Evolutionary conservation across 1,284 basidiomycete species (phyloP).

Genomic region (Leccinum subrobustum): DNA sequence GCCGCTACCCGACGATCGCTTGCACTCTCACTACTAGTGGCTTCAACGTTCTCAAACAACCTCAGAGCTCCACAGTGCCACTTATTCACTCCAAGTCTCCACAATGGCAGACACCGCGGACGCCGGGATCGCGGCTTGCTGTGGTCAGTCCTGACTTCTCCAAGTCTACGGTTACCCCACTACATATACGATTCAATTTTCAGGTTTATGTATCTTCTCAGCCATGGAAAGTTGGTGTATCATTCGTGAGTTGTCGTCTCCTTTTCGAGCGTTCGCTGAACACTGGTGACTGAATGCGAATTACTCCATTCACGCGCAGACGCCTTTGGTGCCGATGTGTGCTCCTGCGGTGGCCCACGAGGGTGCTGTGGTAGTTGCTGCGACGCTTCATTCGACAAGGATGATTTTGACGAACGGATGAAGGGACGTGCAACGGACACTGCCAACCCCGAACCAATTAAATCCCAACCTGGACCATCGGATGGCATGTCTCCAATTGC

Average conservation of each 20-base stretch:
- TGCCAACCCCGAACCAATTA: conserved; percentile 9
- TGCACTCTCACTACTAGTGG: too few relatives aligned
- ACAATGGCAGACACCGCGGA: conserved; percentile 21
- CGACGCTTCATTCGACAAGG: conserved; percentile 29
- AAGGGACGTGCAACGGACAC: conserved; percentile 21
- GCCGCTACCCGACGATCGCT: not conserved
- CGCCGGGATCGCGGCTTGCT: conserved; percentile 15
- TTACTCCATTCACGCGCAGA: conserved; percentile 9
- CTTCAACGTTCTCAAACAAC: not conserved
- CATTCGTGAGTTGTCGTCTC: conserved; percentile 22
- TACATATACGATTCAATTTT: not conserved
- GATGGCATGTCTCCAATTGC: conserved; percentile 19
- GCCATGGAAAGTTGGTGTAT: conserved; percentile 27
- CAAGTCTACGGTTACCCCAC: not conserved
- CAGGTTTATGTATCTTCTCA: conserved; percentile 19
- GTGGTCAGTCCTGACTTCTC: conserved; percentile 18
- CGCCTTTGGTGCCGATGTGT: conserved; percentile 23
- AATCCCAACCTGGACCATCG: conserved; percentile 26
- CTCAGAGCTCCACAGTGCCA: not conserved
- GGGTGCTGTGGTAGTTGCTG: conserved; percentile 32
- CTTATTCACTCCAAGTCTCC: not conserved
- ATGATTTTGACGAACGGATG: conserved; percentile 33
- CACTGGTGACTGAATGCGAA: not conserved
- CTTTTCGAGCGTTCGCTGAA: not conserved
- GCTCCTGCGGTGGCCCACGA: conserved; percentile 28